Percentiles rank a stretch among this genome's conserved stretches.
These are phyloP conservation scores for Beauveria sp. DNA, from an alignment of 2,329 filamentous ascomycete species.

Conservation along the genomic window DNA sequence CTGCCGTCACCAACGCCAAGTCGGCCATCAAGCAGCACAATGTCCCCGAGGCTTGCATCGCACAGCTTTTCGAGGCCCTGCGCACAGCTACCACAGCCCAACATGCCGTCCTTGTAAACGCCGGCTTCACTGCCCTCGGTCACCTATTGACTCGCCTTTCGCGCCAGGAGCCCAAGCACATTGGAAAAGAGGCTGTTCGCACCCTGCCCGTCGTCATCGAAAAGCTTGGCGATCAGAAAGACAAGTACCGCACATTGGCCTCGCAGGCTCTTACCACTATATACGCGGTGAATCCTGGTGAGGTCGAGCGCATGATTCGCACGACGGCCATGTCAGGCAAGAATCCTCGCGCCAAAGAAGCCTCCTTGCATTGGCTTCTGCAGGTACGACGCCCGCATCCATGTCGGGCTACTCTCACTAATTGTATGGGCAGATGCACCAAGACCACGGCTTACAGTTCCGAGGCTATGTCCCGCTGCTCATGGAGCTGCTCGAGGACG, in stretches of 20 bases:
- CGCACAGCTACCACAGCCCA: conserved; percentile 67
- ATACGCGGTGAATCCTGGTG: conserved; percentile 58
- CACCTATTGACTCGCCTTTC: conserved; percentile 81
- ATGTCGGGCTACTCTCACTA: neutral
- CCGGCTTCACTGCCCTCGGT: conserved; percentile 79
- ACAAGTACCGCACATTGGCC: conserved; percentile 71
- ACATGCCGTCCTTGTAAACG: conserved; percentile 69
- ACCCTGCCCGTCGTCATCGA: conserved; percentile 73
- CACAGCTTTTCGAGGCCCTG: conserved; percentile 74
- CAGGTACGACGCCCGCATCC: conserved; percentile 43
- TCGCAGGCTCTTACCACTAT: conserved; percentile 70
- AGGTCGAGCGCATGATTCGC: conserved; percentile 74
- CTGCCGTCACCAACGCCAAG: conserved; percentile 67
- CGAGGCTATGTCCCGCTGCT: conserved; percentile 73
- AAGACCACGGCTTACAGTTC: conserved; percentile 71
- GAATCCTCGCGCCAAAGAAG: conserved; percentile 78
- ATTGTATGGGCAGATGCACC: conserved; percentile 57
- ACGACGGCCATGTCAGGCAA: conserved; percentile 72
- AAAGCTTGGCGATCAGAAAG: conserved; percentile 79
- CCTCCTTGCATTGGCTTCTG: conserved; percentile 76
- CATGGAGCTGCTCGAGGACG: conserved; percentile 83
- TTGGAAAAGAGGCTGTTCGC: conserved; percentile 61
- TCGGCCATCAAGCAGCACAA: conserved; percentile 88
- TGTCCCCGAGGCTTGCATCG: conserved; percentile 67
- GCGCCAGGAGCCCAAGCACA: conserved; percentile 71